Evolutionary conservation across 2,329 filamentous ascomycete species (phyloP).

Genomic region (Penicillium polonicum): DNA sequence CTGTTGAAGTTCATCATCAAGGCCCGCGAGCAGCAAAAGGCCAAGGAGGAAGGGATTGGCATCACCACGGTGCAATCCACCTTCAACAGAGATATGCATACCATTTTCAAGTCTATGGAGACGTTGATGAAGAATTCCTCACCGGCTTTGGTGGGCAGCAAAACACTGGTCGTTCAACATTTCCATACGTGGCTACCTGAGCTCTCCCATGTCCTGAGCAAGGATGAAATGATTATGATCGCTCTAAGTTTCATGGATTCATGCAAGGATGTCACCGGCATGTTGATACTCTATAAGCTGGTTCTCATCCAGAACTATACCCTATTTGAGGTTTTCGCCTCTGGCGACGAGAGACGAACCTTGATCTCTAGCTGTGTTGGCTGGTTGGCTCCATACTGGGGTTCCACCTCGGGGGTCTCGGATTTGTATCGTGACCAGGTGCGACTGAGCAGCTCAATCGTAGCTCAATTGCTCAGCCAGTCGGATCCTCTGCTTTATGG

Average conservation of each 20-base stretch:
- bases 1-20: constrained; percentile 94
- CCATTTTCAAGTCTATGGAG: constrained; percentile 87
- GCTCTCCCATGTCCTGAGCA: constrained; percentile 70
- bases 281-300: constrained; percentile 87
- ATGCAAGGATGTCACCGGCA: constrained; percentile 81
- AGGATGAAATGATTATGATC: constrained; percentile 84
- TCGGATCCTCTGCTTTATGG: constrained; percentile 79
- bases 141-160: constrained; percentile 84
- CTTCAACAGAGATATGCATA: constrained; percentile 80
- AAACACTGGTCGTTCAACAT: constrained; percentile 92
- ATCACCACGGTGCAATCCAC: constrained; percentile 69
- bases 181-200: constrained; percentile 98
- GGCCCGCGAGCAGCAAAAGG: constrained; percentile 78
- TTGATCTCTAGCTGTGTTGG: constrained; percentile 78
- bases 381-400: constrained; percentile 96
- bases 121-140: constrained; percentile 83
- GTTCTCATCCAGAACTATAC: constrained; percentile 91
- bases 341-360: constrained; percentile 70
- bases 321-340: constrained; percentile 74
- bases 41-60: constrained; percentile 83
- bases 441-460: constrained; percentile 85
- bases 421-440: constrained; percentile 93
- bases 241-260: constrained; percentile 93
- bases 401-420: constrained; percentile 67
- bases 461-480: constrained; percentile 79